Evolutionary conservation across 2,329 filamentous ascomycete species (phyloP).

Genomic region (Botrytis galanthina): DNA sequence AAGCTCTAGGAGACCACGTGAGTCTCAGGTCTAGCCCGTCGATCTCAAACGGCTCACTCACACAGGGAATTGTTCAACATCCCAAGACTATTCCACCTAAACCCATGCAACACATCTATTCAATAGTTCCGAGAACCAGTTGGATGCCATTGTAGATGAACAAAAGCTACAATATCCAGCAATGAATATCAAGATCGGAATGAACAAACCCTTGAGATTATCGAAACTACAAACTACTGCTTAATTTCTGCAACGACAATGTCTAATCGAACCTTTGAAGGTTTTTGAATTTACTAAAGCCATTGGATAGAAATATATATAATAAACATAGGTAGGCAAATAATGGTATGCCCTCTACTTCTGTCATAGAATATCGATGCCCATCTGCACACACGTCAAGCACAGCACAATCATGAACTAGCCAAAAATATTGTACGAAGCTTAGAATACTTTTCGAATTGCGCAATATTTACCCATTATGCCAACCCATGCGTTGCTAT

Average conservation of each 20-base stretch:
- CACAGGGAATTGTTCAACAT: too few species aligned
- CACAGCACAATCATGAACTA: not conserved
- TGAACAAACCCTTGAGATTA: not conserved
- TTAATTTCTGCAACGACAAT: not conserved
- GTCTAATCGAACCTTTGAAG: too few species aligned
- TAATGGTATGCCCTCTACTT: too few species aligned
- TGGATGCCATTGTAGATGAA: too few species aligned
- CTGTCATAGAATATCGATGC: too few species aligned
- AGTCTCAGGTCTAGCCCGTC: not conserved
- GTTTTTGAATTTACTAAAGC: too few species aligned
- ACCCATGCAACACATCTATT: not conserved
- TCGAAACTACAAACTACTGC: not conserved
- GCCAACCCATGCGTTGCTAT: not conserved
- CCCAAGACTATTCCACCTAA: not conserved
- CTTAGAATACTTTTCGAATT: not conserved
- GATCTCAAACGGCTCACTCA: not conserved
- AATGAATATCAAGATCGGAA: too few species aligned
- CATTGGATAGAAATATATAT: too few species aligned
- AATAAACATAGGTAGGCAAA: too few species aligned
- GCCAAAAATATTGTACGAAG: not conserved
- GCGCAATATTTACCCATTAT: not conserved
- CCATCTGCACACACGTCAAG: not conserved
- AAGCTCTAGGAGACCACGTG: not conserved
- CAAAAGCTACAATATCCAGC: too few species aligned
- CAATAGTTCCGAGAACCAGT: not conserved